Evolutionary conservation across 2,329 filamentous ascomycete species (phyloP).

Genomic region (Aureobasidium subglaciale): DNA sequence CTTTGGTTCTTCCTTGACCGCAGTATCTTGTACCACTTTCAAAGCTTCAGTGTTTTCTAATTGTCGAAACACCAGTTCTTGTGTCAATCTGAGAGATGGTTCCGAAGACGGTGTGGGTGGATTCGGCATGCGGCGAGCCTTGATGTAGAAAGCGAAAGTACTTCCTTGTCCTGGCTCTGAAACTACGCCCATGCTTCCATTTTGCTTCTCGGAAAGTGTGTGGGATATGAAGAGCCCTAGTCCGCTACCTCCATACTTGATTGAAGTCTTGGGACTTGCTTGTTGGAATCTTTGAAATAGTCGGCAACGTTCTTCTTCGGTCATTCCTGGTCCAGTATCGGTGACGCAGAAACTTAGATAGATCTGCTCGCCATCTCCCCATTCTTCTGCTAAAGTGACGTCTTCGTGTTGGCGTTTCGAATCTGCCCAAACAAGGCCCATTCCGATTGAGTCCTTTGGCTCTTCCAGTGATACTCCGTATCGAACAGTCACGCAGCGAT

Average conservation of each 20-base stretch:
- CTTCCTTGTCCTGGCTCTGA: constrained; percentile 52
- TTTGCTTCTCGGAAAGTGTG: constrained; percentile 60
- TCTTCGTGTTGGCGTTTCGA: constrained; percentile 17
- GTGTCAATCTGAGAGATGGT: background rate
- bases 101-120: constrained; percentile 35
- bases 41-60: background rate
- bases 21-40: background rate
- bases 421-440: constrained; percentile 26
- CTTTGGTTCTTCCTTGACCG: background rate
- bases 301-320: constrained; percentile 28
- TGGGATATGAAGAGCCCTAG: constrained; percentile 64
- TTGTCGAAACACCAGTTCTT: background rate
- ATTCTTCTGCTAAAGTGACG: constrained; percentile 15
- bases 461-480: constrained; percentile 27
- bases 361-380: constrained; percentile 24
- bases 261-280: constrained; percentile 56
- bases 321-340: constrained; percentile 32
- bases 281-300: constrained; percentile 66
- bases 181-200: constrained; percentile 60
- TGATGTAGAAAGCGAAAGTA: constrained; percentile 37
- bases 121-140: constrained; percentile 48
- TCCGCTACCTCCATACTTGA: constrained; percentile 62
- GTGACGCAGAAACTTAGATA: constrained; percentile 30
- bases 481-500: constrained; percentile 18
- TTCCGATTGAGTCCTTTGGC: constrained; percentile 26